phyloP scores from a whole-genome alignment of 805 yeast species.

The Starmerella bombicola region DNA sequence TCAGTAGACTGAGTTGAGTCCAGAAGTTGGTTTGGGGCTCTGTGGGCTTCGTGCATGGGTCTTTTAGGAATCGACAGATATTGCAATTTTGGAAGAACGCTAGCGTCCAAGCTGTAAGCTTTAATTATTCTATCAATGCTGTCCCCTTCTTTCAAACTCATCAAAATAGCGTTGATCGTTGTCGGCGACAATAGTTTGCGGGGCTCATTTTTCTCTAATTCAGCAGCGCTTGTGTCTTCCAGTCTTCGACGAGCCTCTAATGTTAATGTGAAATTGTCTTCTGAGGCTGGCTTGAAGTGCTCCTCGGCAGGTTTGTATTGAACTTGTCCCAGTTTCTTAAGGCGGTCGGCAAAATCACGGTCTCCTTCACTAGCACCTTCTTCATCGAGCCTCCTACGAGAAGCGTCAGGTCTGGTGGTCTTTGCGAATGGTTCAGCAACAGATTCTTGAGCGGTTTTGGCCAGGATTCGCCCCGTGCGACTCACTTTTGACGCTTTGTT shows the following conservation, averaged over 20 bases:
- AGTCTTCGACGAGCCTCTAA: conserved; percentile 19
- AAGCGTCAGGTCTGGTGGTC: conserved; percentile 3
- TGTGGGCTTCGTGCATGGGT: background rate
- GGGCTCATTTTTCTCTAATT: conserved; percentile 8
- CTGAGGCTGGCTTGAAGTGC: conserved; percentile 16
- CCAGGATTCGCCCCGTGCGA: conserved; percentile 6
- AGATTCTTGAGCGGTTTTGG: background rate
- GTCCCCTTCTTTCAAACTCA: conserved; percentile 20
- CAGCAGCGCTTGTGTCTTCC: conserved; percentile 8
- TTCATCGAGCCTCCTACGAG: background rate
- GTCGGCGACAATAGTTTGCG: conserved; percentile 18
- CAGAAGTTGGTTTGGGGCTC: conserved; percentile 7
- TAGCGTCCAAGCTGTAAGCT: conserved; percentile 18
- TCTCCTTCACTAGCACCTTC: conserved; percentile 32
- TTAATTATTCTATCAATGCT: conserved; percentile 12
- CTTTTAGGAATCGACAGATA: conserved; percentile 7
- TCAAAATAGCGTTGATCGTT: conserved; percentile 22
- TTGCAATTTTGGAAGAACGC: conserved; percentile 15
- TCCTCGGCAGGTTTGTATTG: conserved; percentile 8
- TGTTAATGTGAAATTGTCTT: conserved; percentile 20
- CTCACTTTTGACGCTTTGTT: conserved; percentile 9
- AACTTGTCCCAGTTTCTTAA: conserved; percentile 21
- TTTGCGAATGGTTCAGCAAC: background rate
- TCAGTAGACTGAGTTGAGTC: background rate
- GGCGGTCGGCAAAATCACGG: conserved; percentile 18